These are phyloP conservation scores for Pichia phayaonensis DNA, from an alignment of 805 yeast genomes.

Conservation along the genomic window DNA sequence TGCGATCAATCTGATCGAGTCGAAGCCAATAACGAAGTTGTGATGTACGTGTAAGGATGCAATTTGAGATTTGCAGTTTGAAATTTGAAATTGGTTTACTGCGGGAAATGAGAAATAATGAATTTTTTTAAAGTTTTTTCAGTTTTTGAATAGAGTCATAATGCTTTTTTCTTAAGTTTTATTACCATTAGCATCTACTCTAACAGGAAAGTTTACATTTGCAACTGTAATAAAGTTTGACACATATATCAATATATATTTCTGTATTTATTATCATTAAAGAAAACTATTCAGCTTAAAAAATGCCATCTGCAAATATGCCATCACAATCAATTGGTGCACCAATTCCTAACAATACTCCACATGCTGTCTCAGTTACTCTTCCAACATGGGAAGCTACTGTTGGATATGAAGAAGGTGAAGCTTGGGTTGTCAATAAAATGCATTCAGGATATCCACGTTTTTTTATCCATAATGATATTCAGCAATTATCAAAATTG, in stretches of 20 bases:
- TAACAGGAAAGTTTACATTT: not conserved
- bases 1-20: not conserved
- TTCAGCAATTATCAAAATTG: constrained; percentile 46
- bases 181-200: no score
- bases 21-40: no score
- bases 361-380: constrained; percentile 92
- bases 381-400: constrained; percentile 94
- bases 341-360: constrained; percentile 81
- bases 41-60: not conserved
- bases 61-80: not conserved
- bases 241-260: not conserved
- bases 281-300: not conserved
- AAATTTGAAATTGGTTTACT: not conserved
- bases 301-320: constrained; percentile 4
- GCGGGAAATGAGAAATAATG: not conserved
- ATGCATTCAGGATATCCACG: constrained; percentile 90
- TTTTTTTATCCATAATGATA: constrained; percentile 59
- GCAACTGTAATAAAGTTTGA: no score
- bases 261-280: not conserved
- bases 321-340: constrained; percentile 54
- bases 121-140: no score
- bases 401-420: constrained; percentile 88
- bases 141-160: not conserved
- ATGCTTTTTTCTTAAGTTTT: not conserved
- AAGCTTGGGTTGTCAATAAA: constrained; percentile 65